phyloP scores from a whole-genome alignment of 2,329 filamentous ascomycete species.

The Aspergillus amoenus region DNA sequence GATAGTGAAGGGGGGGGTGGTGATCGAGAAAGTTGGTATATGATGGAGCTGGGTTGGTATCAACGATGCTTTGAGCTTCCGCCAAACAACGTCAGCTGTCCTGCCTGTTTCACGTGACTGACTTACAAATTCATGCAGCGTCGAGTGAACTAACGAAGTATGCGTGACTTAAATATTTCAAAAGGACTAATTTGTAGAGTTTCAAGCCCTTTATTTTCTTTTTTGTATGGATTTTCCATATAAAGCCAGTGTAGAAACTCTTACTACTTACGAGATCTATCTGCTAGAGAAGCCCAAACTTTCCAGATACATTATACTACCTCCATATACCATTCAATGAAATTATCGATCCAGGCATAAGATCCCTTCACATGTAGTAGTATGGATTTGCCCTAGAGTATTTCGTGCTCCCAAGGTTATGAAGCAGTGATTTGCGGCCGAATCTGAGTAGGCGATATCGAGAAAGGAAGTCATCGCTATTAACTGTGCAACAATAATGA shows the following conservation, averaged over 20 bases:
- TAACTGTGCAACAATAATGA: constrained; percentile 53
- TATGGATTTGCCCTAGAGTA: constrained; percentile 10
- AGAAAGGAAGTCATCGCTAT: constrained; percentile 77
- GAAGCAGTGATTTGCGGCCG: constrained; percentile 33
- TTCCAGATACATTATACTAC: neutral
- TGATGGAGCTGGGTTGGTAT: constrained; percentile 14
- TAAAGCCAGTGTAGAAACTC: too few species aligned
- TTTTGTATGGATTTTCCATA: neutral
- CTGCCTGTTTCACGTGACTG: constrained; percentile 30
- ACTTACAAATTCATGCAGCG: constrained; percentile 15
- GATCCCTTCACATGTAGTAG: constrained; percentile 9
- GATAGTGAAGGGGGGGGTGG: constrained; percentile 6
- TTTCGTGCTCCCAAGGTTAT: constrained; percentile 28
- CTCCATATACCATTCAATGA: neutral
- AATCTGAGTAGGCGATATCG: constrained; percentile 72
- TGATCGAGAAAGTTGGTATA: constrained; percentile 8
- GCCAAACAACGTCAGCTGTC: constrained; percentile 37
- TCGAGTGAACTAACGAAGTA: neutral
- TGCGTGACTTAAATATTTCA: neutral
- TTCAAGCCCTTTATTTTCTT: neutral
- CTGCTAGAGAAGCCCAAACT: neutral
- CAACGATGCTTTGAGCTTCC: constrained; percentile 29
- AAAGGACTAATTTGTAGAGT: neutral
- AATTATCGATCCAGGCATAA: neutral
- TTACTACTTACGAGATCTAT: too few species aligned